Evolutionary conservation across 129 eudicot species (phyloP).

Genomic region (Helichrysum umbraculigerum): DNA sequence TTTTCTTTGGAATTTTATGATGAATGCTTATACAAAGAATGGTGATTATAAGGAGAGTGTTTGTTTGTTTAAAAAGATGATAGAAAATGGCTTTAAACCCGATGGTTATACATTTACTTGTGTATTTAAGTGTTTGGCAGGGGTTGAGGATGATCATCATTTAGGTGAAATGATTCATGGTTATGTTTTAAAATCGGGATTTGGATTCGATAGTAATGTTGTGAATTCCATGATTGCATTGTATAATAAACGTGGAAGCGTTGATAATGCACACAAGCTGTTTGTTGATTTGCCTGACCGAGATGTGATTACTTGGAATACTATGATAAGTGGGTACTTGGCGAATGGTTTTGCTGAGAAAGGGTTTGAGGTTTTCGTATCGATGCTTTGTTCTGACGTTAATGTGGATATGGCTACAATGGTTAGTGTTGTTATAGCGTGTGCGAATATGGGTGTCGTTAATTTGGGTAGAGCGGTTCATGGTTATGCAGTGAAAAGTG

Average conservation of each 20-base stretch:
- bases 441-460: slow-evolving; percentile 34
- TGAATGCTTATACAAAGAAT: slow-evolving; percentile 57
- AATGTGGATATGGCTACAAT: slow-evolving; percentile 51
- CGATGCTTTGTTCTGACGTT: slow-evolving; percentile 41
- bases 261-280: slow-evolving; percentile 45
- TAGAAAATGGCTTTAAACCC: slow-evolving; percentile 45
- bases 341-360: slow-evolving; percentile 38
- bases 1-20: slow-evolving; percentile 66
- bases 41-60: slow-evolving; percentile 54
- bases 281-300: slow-evolving; percentile 57
- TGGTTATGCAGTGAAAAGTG: slow-evolving; percentile 43
- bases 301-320: slow-evolving; percentile 69
- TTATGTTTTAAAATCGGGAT: slow-evolving; percentile 39
- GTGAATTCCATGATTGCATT: slow-evolving; percentile 57
- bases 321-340: slow-evolving; percentile 62
- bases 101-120: slow-evolving; percentile 58
- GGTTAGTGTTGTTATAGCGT: slow-evolving; percentile 51
- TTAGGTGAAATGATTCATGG: slow-evolving; percentile 56
- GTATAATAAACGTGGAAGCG: slow-evolving; percentile 43
- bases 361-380: slow-evolving; percentile 44
- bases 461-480: slow-evolving; percentile 39
- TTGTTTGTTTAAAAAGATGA: slow-evolving; percentile 47
- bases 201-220: slow-evolving; percentile 49
- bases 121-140: slow-evolving; percentile 53
- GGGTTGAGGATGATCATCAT: slow-evolving; percentile 23